Base-by-base conservation (phyloP, 2,329 filamentous ascomycete species). In the Hirsutella rhossiliensis region DNA sequence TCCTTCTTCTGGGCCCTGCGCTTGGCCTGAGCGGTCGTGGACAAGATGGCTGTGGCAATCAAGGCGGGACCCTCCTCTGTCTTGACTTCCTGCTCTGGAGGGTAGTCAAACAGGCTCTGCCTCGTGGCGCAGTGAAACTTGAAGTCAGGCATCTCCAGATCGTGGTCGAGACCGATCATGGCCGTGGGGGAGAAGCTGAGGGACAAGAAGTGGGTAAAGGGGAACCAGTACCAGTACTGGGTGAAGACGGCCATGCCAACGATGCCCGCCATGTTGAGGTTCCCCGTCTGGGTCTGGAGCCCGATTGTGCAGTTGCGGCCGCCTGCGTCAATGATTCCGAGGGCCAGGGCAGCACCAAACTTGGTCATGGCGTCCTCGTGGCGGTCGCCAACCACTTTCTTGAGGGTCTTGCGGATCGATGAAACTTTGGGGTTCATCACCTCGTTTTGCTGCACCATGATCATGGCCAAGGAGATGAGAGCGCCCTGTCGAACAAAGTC, bases 201-300 rank as follows among this genome's bases (percentile, higher is more conserved):
- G 1, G 90, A 94, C 46, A 98, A 65, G 78, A 98, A 98, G 66
- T 98, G 92, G 28, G 92, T 94, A 56, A 97, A 84, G 47, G 92
- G 92, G 78, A 98, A 98, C 92, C 92, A 98, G 71, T 98, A 98
- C 92, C 92, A 98, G 71, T 98, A 98, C 63, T 98, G 92, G 9
- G 89, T 94, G 67, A 98, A 98, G 43, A 98, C 85, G 27, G 88
- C 90, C 81, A 95, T 95, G 53, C 92, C 94, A 17, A 98, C 89
- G 52, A 98, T 94, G 48, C 87, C 94, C 17, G 89, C 81, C 89
- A 98, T 96, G 72, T 98, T 97, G 52, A 98, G 79, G 61, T 96
- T 98, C 51, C 94, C 94, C 1, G 90, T 96, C 66, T 95, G 92
- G 1, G 92, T 98, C 64, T 98, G 92, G 34, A 98, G 75, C 28